phyloP scores from a whole-genome alignment of 345 rosid genomes.

The Gossypium ekmanianum region DNA sequence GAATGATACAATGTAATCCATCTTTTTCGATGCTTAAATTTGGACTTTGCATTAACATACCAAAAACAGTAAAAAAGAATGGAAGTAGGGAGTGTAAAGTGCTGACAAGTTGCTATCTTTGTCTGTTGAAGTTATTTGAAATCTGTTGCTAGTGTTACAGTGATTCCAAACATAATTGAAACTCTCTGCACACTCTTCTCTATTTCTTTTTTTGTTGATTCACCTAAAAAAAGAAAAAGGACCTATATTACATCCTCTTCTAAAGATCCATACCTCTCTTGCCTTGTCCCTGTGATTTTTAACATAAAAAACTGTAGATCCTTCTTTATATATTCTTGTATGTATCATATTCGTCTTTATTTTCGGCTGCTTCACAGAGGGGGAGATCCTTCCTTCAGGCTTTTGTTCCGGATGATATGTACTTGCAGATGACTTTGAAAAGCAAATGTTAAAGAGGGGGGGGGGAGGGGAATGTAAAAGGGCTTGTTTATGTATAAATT shows the following conservation, averaged over 20 bases:
- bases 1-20: background rate
- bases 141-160: conserved; percentile 24
- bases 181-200: conserved; percentile 15
- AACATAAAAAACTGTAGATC: conserved; percentile 30
- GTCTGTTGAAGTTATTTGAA: conserved; percentile 1
- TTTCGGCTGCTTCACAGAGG: conserved; percentile 20
- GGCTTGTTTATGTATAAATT: conserved; percentile 23
- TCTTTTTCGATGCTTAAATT: no score
- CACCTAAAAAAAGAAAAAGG: conserved; percentile 10
- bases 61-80: background rate
- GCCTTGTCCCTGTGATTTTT: conserved; percentile 27
- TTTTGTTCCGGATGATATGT: conserved; percentile 27
- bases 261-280: conserved; percentile 15
- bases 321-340: conserved; percentile 23
- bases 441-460: background rate
- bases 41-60: background rate
- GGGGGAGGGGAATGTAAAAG: background rate
- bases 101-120: conserved; percentile 4
- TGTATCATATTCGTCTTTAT: conserved; percentile 15
- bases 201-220: conserved; percentile 14
- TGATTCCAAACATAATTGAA: conserved; percentile 16
- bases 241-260: conserved; percentile 20
- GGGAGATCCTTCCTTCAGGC: conserved; percentile 8
- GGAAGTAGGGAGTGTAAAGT: background rate
- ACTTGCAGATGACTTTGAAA: conserved; percentile 22